Base-by-base conservation (phyloP, 352 stramenopile species). In the Pythium monospermum region DNA sequence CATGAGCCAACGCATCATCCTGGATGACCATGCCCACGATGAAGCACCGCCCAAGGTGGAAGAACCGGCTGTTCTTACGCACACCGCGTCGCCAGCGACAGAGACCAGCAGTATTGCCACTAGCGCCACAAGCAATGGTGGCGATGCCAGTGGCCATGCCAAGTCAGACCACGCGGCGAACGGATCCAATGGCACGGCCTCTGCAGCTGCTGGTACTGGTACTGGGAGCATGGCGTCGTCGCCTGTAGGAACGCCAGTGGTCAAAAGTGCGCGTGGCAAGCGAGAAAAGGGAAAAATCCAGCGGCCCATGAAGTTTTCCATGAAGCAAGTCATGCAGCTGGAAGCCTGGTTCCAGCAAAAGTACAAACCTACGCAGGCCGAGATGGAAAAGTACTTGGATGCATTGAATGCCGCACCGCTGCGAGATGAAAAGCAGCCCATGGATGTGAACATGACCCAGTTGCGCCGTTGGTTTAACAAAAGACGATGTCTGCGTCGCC, bases 361-460 rank as follows among this genome's bases (percentile, higher is more conserved):
- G 47, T 93, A 91, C 71, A 93, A 93, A 46, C 82, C 82, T 8
- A 84, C 69, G 8, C 76, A 88, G 55, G 61, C 66, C 25, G 82
- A 93, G 45, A 88, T 93, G 82, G 82, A 93, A 54, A 67, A 59
- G 8, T 93, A 90, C 38, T 43, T 93, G 37, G 57, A 64, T 11
- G 53, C 80, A 46, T 53, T 93, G 44, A 93, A 93, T 43, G 68
- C 69, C 3, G 40, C 73, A 1, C 79, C 82, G n/a, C 61, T 93
- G 27, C 79, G 79, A 12, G 82, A 93, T 23, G 69, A 85, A 40
- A 87, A 89, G 63, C 82, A 93, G 41, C 62, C 61, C 1, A 63
- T 89, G 48, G 79, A 93, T 38, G 79, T 93, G 44, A 93, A 78
- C 68, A 93, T 93, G 79, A 93, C 82, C 40, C 82, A 93, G 57